phyloP scores from a whole-genome alignment of 768 basidiomycete species.

The Leccinellum luteum region DNA sequence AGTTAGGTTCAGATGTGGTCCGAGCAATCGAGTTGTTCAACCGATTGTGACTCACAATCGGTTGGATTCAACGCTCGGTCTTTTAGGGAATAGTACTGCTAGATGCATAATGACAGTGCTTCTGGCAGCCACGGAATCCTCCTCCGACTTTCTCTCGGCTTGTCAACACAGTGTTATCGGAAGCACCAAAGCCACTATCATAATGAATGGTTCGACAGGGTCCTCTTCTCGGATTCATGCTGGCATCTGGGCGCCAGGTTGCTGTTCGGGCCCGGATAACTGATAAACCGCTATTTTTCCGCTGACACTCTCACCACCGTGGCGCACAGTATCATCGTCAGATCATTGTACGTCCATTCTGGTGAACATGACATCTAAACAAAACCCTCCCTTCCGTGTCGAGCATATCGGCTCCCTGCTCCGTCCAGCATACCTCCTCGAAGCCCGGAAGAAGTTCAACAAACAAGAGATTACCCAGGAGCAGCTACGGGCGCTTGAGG shows the following conservation, averaged over 20 bases:
- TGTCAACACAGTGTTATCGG: background rate
- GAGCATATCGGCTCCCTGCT: constrained; percentile 47
- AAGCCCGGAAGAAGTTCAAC: constrained; percentile 36
- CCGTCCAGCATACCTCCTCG: constrained; percentile 38
- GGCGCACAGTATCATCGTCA: background rate
- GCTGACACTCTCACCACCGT: background rate
- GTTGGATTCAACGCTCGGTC: background rate
- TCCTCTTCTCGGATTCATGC: background rate
- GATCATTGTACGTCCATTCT: background rate
- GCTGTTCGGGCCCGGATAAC: background rate
- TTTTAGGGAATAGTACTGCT: background rate
- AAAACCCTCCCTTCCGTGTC: constrained; percentile 41
- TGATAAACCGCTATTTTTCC: background rate
- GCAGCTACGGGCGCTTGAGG: constrained; percentile 37
- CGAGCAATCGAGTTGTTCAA: background rate
- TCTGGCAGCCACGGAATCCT: background rate
- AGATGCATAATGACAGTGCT: no score
- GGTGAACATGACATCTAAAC: constrained; percentile 17
- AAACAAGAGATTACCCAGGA: constrained; percentile 31
- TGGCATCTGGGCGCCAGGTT: background rate
- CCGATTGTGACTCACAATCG: no score
- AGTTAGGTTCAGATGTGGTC: background rate
- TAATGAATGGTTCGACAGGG: background rate
- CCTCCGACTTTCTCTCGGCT: background rate
- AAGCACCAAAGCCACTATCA: background rate